Evolutionary conservation across 306 rosid species (phyloP), one percentile per base, ranked within the genome.

Genomic region (Trifolium subterraneum): DNA sequence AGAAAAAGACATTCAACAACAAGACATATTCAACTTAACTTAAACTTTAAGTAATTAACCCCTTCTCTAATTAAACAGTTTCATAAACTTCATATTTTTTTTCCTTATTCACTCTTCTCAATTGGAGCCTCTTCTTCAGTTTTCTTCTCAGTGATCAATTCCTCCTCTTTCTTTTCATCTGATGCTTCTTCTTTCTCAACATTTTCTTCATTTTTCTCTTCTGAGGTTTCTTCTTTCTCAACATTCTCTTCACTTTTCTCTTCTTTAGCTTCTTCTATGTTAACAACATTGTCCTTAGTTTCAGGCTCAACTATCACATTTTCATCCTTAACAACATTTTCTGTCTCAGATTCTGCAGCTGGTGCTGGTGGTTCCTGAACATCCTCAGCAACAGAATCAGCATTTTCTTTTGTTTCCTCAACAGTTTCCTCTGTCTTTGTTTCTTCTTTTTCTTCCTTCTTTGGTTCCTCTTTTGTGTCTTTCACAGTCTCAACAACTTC

Each of bases 381-480:
- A 18, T 11, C 83, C 13, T 38, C 70, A 18, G 64, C 82, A 39
- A 51, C 47, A 45, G 77, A 48, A 25, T 77, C 72, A 69, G 4
- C 72, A 29, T 77, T 80, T 75, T 83, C 86, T 66, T 79, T 76
- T 48, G 80, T 47, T 71, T 78, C 86, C 82, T 79, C 87, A n/a
- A 20, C 68, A 38, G 14, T 29, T 63, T 58, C 18, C 3, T n/a
- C 27, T n/a, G 23, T 35, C 68, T 62, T 6, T 7, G 51, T 44
- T 18, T 54, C 83, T 78, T 80, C 83, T 78, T n/a, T n/a, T n/a
- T 78, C 82, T 62, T 78, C 63, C 80, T 52, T 68, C 73, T 22
- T 3, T 7, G 54, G 31, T 31, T 55, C 66, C 75, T 80, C 83
- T 78, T 78, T 80, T 63, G 59, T 64, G 67, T 63, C 88, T 9